Base-by-base conservation (phyloP, 257 asterid species). In the Nicotiana tomentosiformis region DNA sequence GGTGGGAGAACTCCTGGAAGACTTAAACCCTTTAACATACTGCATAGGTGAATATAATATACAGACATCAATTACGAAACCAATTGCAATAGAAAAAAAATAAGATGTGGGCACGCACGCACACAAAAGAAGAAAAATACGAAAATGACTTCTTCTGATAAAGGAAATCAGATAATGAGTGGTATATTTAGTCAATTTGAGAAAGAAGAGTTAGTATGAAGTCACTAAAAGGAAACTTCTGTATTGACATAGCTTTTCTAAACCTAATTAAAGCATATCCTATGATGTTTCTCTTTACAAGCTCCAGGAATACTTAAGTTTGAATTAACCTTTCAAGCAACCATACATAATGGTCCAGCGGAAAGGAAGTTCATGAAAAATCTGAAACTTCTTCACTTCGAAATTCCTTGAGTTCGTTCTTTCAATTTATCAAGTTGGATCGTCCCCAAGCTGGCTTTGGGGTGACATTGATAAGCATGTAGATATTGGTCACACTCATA, bases 1-100 rank as follows among this genome's bases (percentile, higher is more conserved):
- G 85, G 83, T 7, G 99, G 97, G 87, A 94, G 97, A 82, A 83
- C 82, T 84, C 99, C 99, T 10, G 95, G 93, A 83, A 96, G 95
- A 90, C 86, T 91, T 82, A 83, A 87, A 88, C 93, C 57, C 89
- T 96, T 96, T 5, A 96, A 88, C 85, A 79, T 92, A 81, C 99
- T 96, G 97, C 90, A 90, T 80, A 51, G 77, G 65, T 53, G 32
- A 77, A 82, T 74, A 74, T 68, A 57, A 43, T 55, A 68, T 84
- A 60, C 81, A 85, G 67, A 14, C 61, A 6, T 80, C 57, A 57
- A 69, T 39, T 80, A 6, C 0, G 49, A 46, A 62, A 58, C 72
- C 9, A 79, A 37, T 20, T 39, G 61, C 74, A 20, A 78, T 58
- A 35, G 17, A 78, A 79, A 49, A 0, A 26, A 26, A 7, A 11